Conservation (phyloP, 1,284 basidiomycete species). For the Anthracocystis setariae region DNA sequence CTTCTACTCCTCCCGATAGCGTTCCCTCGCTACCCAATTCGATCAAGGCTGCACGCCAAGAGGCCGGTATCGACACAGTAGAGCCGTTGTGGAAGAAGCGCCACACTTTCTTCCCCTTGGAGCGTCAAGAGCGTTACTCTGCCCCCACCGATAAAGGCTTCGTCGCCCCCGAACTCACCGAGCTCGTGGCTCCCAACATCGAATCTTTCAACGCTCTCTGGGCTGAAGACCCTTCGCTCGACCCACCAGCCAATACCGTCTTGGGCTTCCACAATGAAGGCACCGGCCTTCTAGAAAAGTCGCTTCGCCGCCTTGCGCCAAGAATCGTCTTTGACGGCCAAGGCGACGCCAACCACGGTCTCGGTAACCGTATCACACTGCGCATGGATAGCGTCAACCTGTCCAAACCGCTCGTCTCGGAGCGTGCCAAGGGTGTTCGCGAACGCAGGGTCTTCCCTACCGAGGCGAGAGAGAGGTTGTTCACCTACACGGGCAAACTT, state of each 20-base stretch:
- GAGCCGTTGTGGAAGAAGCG: constrained; percentile 51
- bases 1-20: constrained; percentile 44
- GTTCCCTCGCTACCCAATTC: constrained; percentile 35
- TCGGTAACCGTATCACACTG: constrained; percentile 72
- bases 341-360: constrained; percentile 54
- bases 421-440: constrained; percentile 79
- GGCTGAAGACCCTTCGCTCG: constrained; percentile 60
- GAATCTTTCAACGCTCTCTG: constrained; percentile 92
- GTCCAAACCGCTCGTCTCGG: constrained; percentile 85
- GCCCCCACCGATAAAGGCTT: constrained; percentile 78
- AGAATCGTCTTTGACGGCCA: constrained; percentile 91
- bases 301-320: constrained; percentile 84
- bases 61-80: constrained; percentile 26
- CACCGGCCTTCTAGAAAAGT: constrained; percentile 82
- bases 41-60: constrained; percentile 42
- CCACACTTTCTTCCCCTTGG: constrained; percentile 81
- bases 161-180: constrained; percentile 84
- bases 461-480: constrained; percentile 79
- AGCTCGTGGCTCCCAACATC: constrained; percentile 92
- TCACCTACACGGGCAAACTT: constrained; percentile 91
- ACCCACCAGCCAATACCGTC: constrained; percentile 70
- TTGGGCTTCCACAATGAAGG: constrained; percentile 77
- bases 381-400: constrained; percentile 89
- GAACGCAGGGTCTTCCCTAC: constrained; percentile 84
- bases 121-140: constrained; percentile 82